These are phyloP conservation scores for Cucurbitaria berberidis DNA, from an alignment of 2,329 filamentous ascomycete species.

Conservation along the genomic window DNA sequence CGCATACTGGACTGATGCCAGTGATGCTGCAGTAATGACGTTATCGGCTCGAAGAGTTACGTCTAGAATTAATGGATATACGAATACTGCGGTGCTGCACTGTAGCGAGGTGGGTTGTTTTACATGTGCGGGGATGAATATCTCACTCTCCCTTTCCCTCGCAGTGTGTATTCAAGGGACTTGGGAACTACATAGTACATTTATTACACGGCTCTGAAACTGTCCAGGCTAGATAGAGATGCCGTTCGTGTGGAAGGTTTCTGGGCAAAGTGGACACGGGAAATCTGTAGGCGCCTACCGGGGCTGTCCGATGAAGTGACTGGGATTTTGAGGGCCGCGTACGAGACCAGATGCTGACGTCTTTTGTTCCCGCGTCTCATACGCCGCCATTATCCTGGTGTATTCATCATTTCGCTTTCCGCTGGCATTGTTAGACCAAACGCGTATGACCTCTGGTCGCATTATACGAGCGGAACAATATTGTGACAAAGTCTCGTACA, in stretches of 20 bases:
- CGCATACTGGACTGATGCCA: background rate
- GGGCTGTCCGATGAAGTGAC: background rate
- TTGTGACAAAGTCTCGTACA: conserved; percentile 3
- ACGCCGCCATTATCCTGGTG: no score
- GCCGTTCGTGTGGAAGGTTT: background rate
- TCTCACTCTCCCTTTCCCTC: background rate
- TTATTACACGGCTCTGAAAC: background rate
- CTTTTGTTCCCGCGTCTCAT: background rate
- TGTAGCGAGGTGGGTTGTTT: background rate
- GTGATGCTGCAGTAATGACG: background rate
- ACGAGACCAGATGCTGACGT: background rate
- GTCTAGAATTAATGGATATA: background rate
- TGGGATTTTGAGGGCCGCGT: background rate
- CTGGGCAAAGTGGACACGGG: background rate
- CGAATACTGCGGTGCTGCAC: background rate
- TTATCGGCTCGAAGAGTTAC: background rate
- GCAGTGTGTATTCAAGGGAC: background rate
- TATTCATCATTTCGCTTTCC: no score
- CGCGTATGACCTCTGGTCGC: background rate
- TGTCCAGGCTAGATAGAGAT: background rate
- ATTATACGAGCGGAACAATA: background rate
- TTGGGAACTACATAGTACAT: background rate
- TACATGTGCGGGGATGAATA: no score
- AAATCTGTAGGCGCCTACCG: background rate
- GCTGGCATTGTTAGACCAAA: background rate